Conservation (phyloP, 164 flowering plant species). For the Umbellularia californica region DNA sequence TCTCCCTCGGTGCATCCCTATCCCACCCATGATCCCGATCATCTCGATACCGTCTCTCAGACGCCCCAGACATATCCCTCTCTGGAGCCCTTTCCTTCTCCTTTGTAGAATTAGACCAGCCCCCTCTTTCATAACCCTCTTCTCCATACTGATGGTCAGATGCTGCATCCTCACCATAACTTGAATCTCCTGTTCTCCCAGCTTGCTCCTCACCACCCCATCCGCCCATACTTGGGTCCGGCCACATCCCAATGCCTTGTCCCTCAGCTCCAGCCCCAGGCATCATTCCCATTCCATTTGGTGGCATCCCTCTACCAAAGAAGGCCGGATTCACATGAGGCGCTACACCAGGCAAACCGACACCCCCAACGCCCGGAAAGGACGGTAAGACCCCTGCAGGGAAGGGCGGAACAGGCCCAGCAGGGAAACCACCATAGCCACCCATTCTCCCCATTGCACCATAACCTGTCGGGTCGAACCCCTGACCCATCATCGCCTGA, state of each 20-base stretch:
- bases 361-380: constrained; percentile 64
- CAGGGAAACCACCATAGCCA: constrained; percentile 62
- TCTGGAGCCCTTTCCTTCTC: constrained; percentile 79
- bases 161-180: constrained; percentile 86
- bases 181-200: constrained; percentile 77
- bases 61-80: constrained; percentile 64
- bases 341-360: constrained; percentile 82
- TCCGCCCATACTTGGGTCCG: constrained; percentile 66
- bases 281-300: constrained; percentile 86
- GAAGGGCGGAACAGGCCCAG: constrained; percentile 57
- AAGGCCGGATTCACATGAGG: constrained; percentile 48
- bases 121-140: constrained; percentile 65
- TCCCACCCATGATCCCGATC: constrained; percentile 64
- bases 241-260: constrained; percentile 80
- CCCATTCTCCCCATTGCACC: constrained; percentile 81
- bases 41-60: constrained; percentile 73
- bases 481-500: constrained; percentile 83
- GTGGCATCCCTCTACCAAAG: constrained; percentile 45
- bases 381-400: constrained; percentile 65
- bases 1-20: constrained; percentile 58
- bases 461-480: constrained; percentile 80
- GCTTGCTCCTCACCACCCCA: constrained; percentile 82
- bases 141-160: constrained; percentile 88
- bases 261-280: constrained; percentile 66
- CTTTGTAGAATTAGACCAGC: constrained; percentile 43